These are phyloP conservation scores for Globisporangium mamillatum DNA, from an alignment of 352 stramenopile species.

Conservation along the genomic window DNA sequence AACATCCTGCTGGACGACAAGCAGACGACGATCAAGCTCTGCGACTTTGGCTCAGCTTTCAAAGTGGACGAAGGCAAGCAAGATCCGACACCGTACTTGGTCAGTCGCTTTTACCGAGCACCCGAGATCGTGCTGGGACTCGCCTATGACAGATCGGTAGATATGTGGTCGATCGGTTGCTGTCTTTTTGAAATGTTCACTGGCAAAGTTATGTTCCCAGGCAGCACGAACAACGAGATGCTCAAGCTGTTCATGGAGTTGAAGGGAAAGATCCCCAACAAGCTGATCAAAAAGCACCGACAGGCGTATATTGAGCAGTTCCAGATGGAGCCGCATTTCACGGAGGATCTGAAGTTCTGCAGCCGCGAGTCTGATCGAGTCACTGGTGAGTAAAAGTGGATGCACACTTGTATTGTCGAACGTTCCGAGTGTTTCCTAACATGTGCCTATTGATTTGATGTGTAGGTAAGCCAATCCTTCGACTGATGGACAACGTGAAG, in stretches of 20 bases:
- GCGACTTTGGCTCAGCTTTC: constrained; percentile 98
- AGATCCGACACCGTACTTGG: constrained; percentile 96
- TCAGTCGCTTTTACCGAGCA: constrained; percentile 98
- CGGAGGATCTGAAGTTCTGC: constrained; percentile 82
- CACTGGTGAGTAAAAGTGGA: constrained; percentile 42
- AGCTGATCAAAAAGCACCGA: constrained; percentile 83
- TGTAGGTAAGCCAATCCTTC: constrained; percentile 66
- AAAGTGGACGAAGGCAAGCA: constrained; percentile 89
- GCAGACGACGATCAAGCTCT: constrained; percentile 94
- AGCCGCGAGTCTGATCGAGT: constrained; percentile 80
- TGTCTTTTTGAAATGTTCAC: constrained; percentile 98
- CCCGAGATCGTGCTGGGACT: constrained; percentile 93
- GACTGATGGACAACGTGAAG: constrained; percentile 69
- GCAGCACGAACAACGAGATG: constrained; percentile 98
- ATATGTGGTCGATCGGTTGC: constrained; percentile 97
- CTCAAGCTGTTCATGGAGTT: constrained; percentile 96
- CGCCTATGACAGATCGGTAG: constrained; percentile 93
- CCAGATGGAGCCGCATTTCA: constrained; percentile 85
- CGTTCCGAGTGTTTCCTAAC: constrained; percentile 3
- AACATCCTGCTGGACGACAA: constrained; percentile 97
- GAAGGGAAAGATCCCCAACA: constrained; percentile 88
- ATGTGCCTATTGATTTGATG: constrained; percentile 1
- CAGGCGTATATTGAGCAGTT: constrained; percentile 78
- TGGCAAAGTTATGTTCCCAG: constrained; percentile 96
- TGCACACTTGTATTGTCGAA: background rate